Conservation (phyloP, 176 grass and related monocot genomes). For the Melocanna baccifera region DNA sequence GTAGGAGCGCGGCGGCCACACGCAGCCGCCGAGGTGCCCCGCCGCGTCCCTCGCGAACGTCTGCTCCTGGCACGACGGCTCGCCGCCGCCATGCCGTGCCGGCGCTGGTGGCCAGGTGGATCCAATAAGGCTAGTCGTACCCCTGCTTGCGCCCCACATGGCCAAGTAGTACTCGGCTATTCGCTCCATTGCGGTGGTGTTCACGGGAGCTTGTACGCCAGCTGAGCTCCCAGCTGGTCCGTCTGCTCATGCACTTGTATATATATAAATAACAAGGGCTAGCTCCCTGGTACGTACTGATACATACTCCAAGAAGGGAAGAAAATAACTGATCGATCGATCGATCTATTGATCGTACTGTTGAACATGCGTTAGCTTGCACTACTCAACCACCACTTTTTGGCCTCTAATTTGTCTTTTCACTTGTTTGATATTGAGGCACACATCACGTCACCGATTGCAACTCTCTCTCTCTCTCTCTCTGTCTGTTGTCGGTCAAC, state of each 20-base stretch:
- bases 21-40: conserved; percentile 49
- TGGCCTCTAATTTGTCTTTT: conserved; percentile 27
- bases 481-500: conserved; percentile 26
- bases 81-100: background rate
- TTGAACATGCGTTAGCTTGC: conserved; percentile 29
- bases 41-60: conserved; percentile 62
- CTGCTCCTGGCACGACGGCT: conserved; percentile 68
- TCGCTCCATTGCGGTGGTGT: conserved; percentile 28
- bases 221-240: background rate
- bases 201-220: conserved; percentile 9
- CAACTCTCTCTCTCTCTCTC: background rate
- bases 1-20: conserved; percentile 82
- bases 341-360: background rate
- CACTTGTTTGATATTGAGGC: conserved; percentile 13
- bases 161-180: conserved; percentile 46
- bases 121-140: background rate
- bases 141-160: conserved; percentile 23
- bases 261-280: too few relatives aligned
- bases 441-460: conserved; percentile 14
- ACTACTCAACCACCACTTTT: conserved; percentile 41
- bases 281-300: too few relatives aligned
- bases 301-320: too few relatives aligned
- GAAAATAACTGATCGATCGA: too few relatives aligned
- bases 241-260: background rate
- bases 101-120: background rate